A percentile compares a stretch with the other conserved stretches of the same genome.
These are phyloP conservation scores for Yarrowia galli DNA, from an alignment of 1,139 yeast genomes.

Conservation along the genomic window DNA sequence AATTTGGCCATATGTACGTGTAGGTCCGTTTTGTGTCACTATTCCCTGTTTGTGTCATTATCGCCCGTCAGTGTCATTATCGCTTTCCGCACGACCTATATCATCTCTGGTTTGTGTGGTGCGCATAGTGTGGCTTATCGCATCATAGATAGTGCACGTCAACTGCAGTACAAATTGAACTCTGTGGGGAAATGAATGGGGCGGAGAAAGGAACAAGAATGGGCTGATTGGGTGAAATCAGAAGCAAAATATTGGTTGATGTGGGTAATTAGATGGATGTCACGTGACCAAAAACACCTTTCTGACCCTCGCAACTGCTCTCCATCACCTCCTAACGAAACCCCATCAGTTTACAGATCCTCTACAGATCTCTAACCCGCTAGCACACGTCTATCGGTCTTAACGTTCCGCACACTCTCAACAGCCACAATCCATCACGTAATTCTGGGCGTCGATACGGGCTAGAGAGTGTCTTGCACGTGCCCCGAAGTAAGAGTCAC, in stretches of 20 bases:
- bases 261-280: background rate
- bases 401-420: conserved; percentile 18
- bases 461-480: background rate
- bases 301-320: too few relatives aligned
- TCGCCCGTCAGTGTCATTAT: background rate
- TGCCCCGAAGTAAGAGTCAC: background rate
- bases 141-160: conserved; percentile 26
- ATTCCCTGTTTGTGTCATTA: background rate
- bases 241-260: background rate
- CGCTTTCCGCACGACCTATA: background rate
- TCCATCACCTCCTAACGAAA: too few relatives aligned
- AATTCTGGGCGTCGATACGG: background rate
- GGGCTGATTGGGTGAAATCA: background rate
- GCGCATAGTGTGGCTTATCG: conserved; percentile 35
- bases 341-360: too few relatives aligned
- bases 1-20: too few relatives aligned
- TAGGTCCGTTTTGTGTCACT: too few relatives aligned
- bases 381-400: background rate
- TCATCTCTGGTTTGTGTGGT: conserved; percentile 1
- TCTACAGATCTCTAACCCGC: background rate
- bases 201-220: background rate
- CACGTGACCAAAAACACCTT: too few relatives aligned
- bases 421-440: conserved; percentile 28
- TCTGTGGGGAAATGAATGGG: conserved; percentile 12
- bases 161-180: background rate